Evolutionary conservation across 2,329 filamentous ascomycete species (phyloP), one percentile per base, ranked within the genome.

Genomic region (Fusarium albidum): DNA sequence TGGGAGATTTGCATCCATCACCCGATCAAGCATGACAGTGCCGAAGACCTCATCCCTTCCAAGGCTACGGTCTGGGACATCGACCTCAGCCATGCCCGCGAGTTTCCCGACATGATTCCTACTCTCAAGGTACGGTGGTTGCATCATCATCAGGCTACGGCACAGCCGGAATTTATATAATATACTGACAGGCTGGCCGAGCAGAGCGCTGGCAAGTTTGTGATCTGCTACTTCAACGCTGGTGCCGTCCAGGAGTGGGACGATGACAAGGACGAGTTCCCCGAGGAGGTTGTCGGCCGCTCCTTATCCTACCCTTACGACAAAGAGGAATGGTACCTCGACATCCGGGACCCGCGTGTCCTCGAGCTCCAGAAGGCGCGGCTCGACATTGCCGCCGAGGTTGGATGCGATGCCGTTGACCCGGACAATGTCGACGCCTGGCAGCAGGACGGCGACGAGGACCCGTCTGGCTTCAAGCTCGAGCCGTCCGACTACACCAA

Each of bases 351-450:
- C 26, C 15, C 40, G 4, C 44, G 43, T 18, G 69, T 73, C 11
- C 44, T 72, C 13, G 49, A 64, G 12, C 55, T 69, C 28, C 71
- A 73, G 67, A 71, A 71, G 57, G 52, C 52, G 34, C 69, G 70
- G 2, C 55, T 73, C 14, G 63, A 66, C 12, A 43, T 48, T 13
- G 70, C 71, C 10, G 65, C 61, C n/a, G 35, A 54, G 21, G 41
- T 64, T 12, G 71, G 71, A 14, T 73, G 71, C 41, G 71, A 72
- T 38, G 71, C 63, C 13, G 65, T 73, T n/a, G 71, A 73, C 49
- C 70, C 69, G 3, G 71, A 73, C 54, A 73, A 73, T 49, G 68
- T 72, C 35, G 70, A 73, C 18, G 69, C 67, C 31, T 72, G 67
- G 64, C 64, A 54, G 10, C 48, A 64, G 34, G 59, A 65, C 34